Conservation (phyloP, 2,329 filamentous ascomycete genomes). For the Aspergillus sp. region DNA sequence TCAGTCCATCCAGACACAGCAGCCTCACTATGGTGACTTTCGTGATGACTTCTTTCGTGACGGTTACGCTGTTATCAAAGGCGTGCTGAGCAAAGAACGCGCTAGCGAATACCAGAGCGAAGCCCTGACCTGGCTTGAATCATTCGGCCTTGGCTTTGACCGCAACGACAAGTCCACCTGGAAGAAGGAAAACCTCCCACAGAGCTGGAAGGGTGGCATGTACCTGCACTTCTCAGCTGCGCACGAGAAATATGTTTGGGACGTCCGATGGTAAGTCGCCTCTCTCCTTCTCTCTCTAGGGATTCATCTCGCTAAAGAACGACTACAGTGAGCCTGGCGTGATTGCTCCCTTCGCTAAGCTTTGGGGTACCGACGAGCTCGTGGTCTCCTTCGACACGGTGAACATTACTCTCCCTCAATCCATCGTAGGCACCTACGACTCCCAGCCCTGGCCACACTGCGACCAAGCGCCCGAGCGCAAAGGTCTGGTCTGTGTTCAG, state of each 20-base stretch:
- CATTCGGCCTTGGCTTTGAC: constrained; percentile 1
- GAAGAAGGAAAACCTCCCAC: constrained; percentile 6
- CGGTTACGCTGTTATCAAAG: constrained; percentile 4
- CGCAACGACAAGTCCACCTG: constrained; percentile 5
- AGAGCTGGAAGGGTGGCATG: constrained; percentile 7
- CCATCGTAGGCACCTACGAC: constrained; percentile 3
- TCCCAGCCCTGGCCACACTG: constrained; percentile 4
- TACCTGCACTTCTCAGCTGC: constrained; percentile 4
- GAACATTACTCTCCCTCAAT: constrained; percentile 6
- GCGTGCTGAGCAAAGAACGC: neutral
- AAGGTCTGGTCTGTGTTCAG: constrained; percentile 1
- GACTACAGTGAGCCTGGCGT: neutral
- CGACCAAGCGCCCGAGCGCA: constrained; percentile 4
- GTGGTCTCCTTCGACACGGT: constrained; percentile 6
- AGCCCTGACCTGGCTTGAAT: constrained; percentile 7
- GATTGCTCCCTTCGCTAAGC: constrained; percentile 4
- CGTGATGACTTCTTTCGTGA: constrained; percentile 5
- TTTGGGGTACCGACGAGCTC: neutral
- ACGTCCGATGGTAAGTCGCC: neutral
- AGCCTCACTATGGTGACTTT: constrained; percentile 1
- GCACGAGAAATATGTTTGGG: constrained; percentile 7
- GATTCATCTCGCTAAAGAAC: neutral
- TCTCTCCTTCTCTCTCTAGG: too few species aligned
- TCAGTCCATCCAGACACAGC: neutral
- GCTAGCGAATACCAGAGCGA: constrained; percentile 3